These are phyloP conservation scores for Suillus variegatus DNA, from an alignment of 768 basidiomycete genomes.

Conservation along the genomic window DNA sequence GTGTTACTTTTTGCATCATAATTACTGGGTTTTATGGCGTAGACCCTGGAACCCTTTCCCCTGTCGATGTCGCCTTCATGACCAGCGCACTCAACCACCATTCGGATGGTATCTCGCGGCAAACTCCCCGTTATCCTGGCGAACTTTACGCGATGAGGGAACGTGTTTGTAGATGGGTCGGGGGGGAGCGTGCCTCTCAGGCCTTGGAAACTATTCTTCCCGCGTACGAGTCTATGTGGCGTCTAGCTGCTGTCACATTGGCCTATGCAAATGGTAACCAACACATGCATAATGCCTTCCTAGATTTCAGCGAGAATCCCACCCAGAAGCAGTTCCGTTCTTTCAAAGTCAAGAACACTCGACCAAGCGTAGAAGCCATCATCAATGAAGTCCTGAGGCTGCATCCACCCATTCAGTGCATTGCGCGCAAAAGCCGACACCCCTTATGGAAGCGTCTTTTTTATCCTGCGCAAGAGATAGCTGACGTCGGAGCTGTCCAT, in stretches of 20 bases:
- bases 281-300: conserved; percentile 31
- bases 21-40: conserved; percentile 41
- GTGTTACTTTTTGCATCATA: conserved; percentile 44
- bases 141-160: conserved; percentile 39
- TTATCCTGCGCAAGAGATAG: conserved; percentile 18
- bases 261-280: conserved; percentile 31
- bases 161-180: conserved; percentile 36
- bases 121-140: too few species aligned
- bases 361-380: conserved; percentile 25
- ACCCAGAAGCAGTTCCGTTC: conserved; percentile 21
- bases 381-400: conserved; percentile 31
- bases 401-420: conserved; percentile 26
- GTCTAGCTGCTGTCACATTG: conserved; percentile 52
- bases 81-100: conserved; percentile 36
- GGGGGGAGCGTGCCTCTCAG: conserved; percentile 18
- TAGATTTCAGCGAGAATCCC: conserved; percentile 34
- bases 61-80: conserved; percentile 37
- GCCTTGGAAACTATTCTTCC: conserved; percentile 58
- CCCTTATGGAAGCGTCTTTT: conserved; percentile 19
- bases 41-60: conserved; percentile 24
- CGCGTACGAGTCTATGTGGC: conserved; percentile 64
- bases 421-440: conserved; percentile 6
- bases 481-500: conserved; percentile 23
- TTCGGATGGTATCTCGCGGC: conserved; percentile 8
- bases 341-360: conserved; percentile 15